These are phyloP conservation scores for Malania oleifera DNA, from an alignment of 164 flowering plant genomes.

Conservation along the genomic window DNA sequence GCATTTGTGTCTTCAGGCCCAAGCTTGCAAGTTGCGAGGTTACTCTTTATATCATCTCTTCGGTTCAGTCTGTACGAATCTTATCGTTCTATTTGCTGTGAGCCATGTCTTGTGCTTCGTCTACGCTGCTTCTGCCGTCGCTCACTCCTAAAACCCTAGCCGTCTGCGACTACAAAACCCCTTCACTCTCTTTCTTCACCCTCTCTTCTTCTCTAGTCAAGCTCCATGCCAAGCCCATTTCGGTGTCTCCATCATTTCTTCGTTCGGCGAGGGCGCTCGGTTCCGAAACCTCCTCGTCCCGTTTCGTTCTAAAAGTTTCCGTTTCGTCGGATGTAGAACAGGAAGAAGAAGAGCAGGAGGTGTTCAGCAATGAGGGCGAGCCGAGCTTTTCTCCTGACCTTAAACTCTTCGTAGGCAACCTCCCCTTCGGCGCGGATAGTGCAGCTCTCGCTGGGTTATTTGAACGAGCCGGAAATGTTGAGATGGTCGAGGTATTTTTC, in stretches of 20 bases:
- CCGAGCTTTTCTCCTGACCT: slow-evolving; percentile 44
- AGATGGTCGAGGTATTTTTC: slow-evolving; percentile 79
- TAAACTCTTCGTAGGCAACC: slow-evolving; percentile 76
- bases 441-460: slow-evolving; percentile 64
- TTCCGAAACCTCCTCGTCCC: slow-evolving; percentile 18
- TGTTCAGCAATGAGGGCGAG: slow-evolving; percentile 21
- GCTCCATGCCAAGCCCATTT: slow-evolving; percentile 19
- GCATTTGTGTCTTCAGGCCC: too few relatives aligned
- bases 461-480: slow-evolving; percentile 72
- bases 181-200: slow-evolving; percentile 17
- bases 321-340: slow-evolving; percentile 27
- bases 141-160: slow-evolving; percentile 40
- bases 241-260: slow-evolving; percentile 17
- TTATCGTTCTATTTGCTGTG: slow-evolving; percentile 6
- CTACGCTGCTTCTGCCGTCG: slow-evolving; percentile 41
- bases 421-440: slow-evolving; percentile 67
- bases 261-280: slow-evolving; percentile 6
- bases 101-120: slow-evolving; percentile 23
- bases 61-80: too few relatives aligned
- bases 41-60: background rate
- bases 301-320: slow-evolving; percentile 29
- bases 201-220: slow-evolving; percentile 9
- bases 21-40: background rate
- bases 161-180: slow-evolving; percentile 19
- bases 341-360: slow-evolving; percentile 32